These are phyloP conservation scores for Phlebopus sp. DNA, from an alignment of 1,284 basidiomycete species.

Conservation along the genomic window DNA sequence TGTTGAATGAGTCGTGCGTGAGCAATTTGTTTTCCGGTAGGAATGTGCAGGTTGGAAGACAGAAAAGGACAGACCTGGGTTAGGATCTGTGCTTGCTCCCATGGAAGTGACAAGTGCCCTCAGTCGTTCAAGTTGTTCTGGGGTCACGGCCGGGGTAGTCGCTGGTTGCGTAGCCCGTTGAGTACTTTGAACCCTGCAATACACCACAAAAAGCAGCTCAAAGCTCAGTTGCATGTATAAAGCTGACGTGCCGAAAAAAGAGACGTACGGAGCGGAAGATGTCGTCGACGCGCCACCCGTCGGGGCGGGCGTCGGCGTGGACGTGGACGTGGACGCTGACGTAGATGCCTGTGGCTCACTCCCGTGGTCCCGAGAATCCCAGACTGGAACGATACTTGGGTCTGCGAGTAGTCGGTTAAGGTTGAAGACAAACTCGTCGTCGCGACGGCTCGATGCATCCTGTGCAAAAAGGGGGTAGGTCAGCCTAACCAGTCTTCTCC, in stretches of 20 bases:
- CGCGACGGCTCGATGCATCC: slow-evolving; percentile 67
- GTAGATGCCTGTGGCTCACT: slow-evolving; percentile 32
- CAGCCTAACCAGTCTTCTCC: too few relatives aligned
- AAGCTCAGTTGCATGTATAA: background rate
- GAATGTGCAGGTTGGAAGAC: background rate
- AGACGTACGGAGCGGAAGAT: slow-evolving; percentile 19
- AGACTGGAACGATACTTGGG: slow-evolving; percentile 56
- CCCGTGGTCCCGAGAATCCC: slow-evolving; percentile 38
- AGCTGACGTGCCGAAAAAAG: background rate
- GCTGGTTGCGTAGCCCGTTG: too few relatives aligned
- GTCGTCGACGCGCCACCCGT: background rate
- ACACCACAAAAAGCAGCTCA: slow-evolving; percentile 7
- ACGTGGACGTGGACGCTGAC: slow-evolving; percentile 40
- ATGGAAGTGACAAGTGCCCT: slow-evolving; percentile 40
- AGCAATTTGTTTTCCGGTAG: slow-evolving; percentile 3
- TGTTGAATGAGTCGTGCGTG: slow-evolving; percentile 1
- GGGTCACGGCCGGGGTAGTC: slow-evolving; percentile 34
- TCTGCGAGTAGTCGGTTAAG: slow-evolving; percentile 67
- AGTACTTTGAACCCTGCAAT: too few relatives aligned
- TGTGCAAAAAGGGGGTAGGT: slow-evolving; percentile 22
- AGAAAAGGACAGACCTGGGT: slow-evolving; percentile 10
- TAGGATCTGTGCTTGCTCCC: slow-evolving; percentile 23
- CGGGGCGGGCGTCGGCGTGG: too few relatives aligned
- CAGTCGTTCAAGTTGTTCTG: slow-evolving; percentile 56
- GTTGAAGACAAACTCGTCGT: slow-evolving; percentile 68